A percentile compares a stretch with the other conserved stretches of the same genome.
phyloP scores from a whole-genome alignment of 2,329 filamentous ascomycete genomes.

The Fusarium robinianum region DNA sequence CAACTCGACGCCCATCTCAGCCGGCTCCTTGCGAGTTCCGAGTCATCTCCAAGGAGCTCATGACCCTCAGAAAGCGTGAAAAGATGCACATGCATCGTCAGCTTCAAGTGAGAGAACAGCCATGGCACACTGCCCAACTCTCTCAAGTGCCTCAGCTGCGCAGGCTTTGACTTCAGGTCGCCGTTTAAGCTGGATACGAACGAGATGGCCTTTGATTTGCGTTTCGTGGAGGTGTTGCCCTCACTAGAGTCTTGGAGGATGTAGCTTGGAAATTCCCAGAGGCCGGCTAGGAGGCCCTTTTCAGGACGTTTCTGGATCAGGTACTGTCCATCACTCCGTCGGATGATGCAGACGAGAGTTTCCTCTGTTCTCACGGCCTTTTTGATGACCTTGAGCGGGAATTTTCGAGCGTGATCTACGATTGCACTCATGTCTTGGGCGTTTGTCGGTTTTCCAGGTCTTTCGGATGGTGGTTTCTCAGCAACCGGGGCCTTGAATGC shows the following conservation, averaged over 20 bases:
- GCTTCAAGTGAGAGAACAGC: slow-evolving; percentile 60
- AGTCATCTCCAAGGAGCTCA: slow-evolving; percentile 1
- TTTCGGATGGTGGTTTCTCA: slow-evolving; percentile 18
- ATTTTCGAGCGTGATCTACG: slow-evolving; percentile 52
- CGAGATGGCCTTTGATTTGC: slow-evolving; percentile 44
- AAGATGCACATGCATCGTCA: slow-evolving; percentile 61
- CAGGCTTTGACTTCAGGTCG: slow-evolving; percentile 6
- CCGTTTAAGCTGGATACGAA: slow-evolving; percentile 41
- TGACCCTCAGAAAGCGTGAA: slow-evolving; percentile 45
- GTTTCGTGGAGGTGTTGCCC: slow-evolving; percentile 36
- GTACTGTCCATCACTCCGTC: slow-evolving; percentile 49
- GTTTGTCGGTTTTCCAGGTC: slow-evolving; percentile 8
- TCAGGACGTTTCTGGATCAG: slow-evolving; percentile 56
- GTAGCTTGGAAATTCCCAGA: slow-evolving; percentile 61
- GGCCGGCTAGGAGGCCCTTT: slow-evolving; percentile 57
- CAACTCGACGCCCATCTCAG: slow-evolving; percentile 45
- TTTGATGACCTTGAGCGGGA: slow-evolving; percentile 56
- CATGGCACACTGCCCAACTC: slow-evolving; percentile 60
- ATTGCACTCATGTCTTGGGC: slow-evolving; percentile 41
- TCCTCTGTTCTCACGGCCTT: slow-evolving; percentile 58
- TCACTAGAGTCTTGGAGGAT: slow-evolving; percentile 36
- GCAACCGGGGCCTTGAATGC: slow-evolving; percentile 35
- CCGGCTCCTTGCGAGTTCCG: slow-evolving; percentile 23
- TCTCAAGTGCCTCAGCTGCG: slow-evolving; percentile 38
- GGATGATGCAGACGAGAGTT: slow-evolving; percentile 58